A percentile compares a stretch with the other conserved stretches of the same genome.
Evolutionary conservation across 2,329 filamentous ascomycete genomes (phyloP).

Genomic region (Epicoccum nigrum): DNA sequence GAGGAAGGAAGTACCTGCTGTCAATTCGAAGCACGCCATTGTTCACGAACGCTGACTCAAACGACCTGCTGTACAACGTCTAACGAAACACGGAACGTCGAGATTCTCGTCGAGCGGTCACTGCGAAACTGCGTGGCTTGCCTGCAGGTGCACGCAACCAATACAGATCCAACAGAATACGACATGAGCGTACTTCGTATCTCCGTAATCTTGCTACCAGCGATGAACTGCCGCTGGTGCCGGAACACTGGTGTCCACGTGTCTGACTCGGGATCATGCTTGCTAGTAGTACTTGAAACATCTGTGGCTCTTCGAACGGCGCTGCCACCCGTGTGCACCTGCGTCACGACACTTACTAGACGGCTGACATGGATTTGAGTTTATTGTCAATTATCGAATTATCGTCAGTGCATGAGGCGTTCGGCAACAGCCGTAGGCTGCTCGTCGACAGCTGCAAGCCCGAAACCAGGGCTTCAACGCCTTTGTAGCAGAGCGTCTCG

Average conservation of each 20-base stretch:
- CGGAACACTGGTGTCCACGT: constrained; percentile 14
- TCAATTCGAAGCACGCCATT: constrained; percentile 1
- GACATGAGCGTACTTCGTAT: not conserved
- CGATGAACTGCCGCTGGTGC: not conserved
- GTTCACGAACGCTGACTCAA: constrained; percentile 8
- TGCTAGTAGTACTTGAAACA: constrained; percentile 12
- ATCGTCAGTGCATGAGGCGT: constrained; percentile 6
- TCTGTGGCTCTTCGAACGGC: constrained; percentile 3
- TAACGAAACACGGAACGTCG: constrained; percentile 22
- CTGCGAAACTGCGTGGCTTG: constrained; percentile 14
- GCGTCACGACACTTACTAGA: constrained; percentile 3
- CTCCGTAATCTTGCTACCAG: not conserved
- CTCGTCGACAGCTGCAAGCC: not conserved
- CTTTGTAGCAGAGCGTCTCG: not conserved
- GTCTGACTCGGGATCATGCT: constrained; percentile 17
- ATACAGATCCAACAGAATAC: not conserved
- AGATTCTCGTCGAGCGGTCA: constrained; percentile 21
- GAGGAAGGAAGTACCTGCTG: not conserved
- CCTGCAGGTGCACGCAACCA: not conserved
- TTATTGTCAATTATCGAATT: constrained; percentile 14
- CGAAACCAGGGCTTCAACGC: too few species aligned
- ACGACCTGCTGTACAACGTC: constrained; percentile 25
- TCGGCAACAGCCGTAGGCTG: constrained; percentile 13
- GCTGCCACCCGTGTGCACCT: constrained; percentile 12
- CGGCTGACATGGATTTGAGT: constrained; percentile 4